These are phyloP conservation scores for Syzygium aqueum DNA, from an alignment of 345 rosid genomes.

Conservation along the genomic window DNA sequence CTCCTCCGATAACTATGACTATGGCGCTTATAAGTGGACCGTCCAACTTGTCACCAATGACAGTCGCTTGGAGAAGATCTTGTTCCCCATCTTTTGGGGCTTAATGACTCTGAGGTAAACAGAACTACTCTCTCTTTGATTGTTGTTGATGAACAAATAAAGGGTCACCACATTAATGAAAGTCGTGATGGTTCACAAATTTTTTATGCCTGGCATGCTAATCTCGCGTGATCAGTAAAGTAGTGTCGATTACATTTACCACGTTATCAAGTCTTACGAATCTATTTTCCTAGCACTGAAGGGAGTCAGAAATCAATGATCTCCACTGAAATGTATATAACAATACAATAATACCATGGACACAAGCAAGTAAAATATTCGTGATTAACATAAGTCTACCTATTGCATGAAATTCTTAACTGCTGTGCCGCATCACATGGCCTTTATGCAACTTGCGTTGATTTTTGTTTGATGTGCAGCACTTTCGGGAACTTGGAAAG, in stretches of 20 bases:
- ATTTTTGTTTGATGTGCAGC: slow-evolving; percentile 21
- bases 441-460: neutral
- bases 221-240: neutral
- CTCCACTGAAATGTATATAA: neutral
- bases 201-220: neutral
- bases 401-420: neutral
- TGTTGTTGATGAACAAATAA: neutral
- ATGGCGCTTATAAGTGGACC: slow-evolving; percentile 91
- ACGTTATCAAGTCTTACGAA: neutral
- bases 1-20: slow-evolving; percentile 43
- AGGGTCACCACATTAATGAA: neutral
- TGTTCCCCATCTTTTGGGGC: slow-evolving; percentile 94
- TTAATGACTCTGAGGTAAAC: slow-evolving; percentile 89
- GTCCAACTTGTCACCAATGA: slow-evolving; percentile 74
- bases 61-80: slow-evolving; percentile 79
- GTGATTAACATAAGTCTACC: neutral
- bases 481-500: slow-evolving; percentile 92
- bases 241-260: neutral
- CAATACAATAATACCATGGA: neutral
- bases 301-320: neutral
- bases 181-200: neutral
- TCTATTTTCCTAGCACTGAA: neutral
- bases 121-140: neutral
- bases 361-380: neutral
- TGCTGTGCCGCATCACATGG: neutral